Evolutionary conservation across 805 yeast genomes (phyloP).

Genomic region (Yamadazyma paraphyllophila): DNA sequence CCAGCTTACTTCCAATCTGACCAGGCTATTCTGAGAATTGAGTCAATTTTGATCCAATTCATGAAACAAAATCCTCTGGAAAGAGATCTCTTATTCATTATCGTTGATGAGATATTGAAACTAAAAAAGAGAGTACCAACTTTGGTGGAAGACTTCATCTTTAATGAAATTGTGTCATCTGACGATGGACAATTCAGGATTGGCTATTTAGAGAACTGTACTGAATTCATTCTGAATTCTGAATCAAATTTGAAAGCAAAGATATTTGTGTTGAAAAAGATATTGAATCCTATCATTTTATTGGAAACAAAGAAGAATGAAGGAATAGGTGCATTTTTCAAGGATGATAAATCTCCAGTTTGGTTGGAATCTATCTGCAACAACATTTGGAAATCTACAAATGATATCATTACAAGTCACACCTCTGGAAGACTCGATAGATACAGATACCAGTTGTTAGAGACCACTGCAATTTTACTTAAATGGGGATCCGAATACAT

Average conservation of each 20-base stretch:
- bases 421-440: conserved; percentile 71
- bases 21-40: conserved; percentile 65
- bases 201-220: conserved; percentile 49
- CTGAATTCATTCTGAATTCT: conserved; percentile 47
- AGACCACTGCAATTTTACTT: conserved; percentile 73
- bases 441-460: conserved; percentile 74
- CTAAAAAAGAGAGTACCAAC: conserved; percentile 47
- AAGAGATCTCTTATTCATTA: conserved; percentile 26
- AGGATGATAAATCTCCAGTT: conserved; percentile 32
- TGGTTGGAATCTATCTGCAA: conserved; percentile 69
- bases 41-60: conserved; percentile 34
- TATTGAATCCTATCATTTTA: conserved; percentile 65
- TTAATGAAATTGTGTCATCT: conserved; percentile 51
- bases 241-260: conserved; percentile 50
- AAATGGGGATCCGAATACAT: conserved; percentile 63
- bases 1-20: conserved; percentile 67
- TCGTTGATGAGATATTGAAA: conserved; percentile 37
- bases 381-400: conserved; percentile 70
- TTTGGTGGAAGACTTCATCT: conserved; percentile 56
- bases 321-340: conserved; percentile 46
- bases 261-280: conserved; percentile 52
- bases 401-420: conserved; percentile 49
- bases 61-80: conserved; percentile 25
- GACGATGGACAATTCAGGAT: conserved; percentile 47
- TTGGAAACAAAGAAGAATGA: conserved; percentile 56